Conservation (phyloP, 2,329 filamentous ascomycete species). For the Ceratocystis cacaofunesta region DNA sequence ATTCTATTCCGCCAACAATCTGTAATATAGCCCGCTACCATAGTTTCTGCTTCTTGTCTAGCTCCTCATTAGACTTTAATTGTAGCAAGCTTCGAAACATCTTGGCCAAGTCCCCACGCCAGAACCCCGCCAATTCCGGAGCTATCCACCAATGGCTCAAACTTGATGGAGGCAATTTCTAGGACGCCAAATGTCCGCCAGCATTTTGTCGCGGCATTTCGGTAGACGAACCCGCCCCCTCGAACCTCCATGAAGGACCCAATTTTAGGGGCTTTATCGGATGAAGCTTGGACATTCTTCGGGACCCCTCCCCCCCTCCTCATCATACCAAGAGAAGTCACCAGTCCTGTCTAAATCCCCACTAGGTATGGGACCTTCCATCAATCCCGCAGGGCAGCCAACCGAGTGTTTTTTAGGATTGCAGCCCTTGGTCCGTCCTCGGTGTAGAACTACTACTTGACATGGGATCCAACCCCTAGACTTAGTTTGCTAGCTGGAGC, state of each 20-base stretch:
- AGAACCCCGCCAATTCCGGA: slow-evolving; percentile 53
- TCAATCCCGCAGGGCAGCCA: slow-evolving; percentile 38
- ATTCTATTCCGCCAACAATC: not conserved
- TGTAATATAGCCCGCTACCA: slow-evolving; percentile 8
- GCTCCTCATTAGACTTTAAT: slow-evolving; percentile 23
- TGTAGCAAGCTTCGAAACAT: slow-evolving; percentile 34
- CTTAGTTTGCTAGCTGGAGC: slow-evolving; percentile 39
- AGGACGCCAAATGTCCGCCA: slow-evolving; percentile 66
- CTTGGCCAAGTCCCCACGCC: slow-evolving; percentile 61
- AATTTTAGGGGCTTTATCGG: slow-evolving; percentile 36
- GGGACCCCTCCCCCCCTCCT: slow-evolving; percentile 29
- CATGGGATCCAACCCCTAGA: slow-evolving; percentile 52
- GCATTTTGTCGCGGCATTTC: slow-evolving; percentile 40
- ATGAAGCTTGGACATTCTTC: slow-evolving; percentile 39
- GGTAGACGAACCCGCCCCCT: slow-evolving; percentile 52
- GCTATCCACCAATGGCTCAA: slow-evolving; percentile 40
- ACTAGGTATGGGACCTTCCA: slow-evolving; percentile 45
- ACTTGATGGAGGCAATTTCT: slow-evolving; percentile 45
- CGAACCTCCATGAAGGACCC: slow-evolving; percentile 40
- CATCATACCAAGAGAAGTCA: slow-evolving; percentile 45
- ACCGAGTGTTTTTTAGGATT: slow-evolving; percentile 29
- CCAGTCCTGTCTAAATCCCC: slow-evolving; percentile 42
- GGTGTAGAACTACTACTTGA: slow-evolving; percentile 50
- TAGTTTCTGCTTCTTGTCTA: slow-evolving; percentile 10
- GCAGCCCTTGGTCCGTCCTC: slow-evolving; percentile 25